Conservation (phyloP, 2,329 filamentous ascomycete genomes). For the Aspergillus fumigatus region DNA sequence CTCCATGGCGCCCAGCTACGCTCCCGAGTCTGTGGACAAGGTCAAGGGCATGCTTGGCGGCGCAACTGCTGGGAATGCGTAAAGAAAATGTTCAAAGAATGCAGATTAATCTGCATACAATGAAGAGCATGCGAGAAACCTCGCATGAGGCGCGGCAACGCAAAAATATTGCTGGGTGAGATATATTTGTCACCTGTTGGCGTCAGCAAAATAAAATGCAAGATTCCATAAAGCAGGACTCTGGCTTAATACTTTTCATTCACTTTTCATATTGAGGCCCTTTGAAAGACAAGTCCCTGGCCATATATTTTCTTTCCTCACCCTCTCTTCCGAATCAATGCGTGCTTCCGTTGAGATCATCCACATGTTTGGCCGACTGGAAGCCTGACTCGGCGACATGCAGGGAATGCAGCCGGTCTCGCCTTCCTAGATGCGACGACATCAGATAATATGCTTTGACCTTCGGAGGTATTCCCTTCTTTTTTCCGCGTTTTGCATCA, state of each 20-base stretch:
- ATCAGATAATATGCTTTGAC: conserved; percentile 11
- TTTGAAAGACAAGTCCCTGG: conserved; percentile 7
- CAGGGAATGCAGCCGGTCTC: conserved; percentile 31
- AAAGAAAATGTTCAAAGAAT: conserved; percentile 26
- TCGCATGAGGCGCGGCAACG: neutral
- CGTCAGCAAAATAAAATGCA: conserved; percentile 1
- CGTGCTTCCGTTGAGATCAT: conserved; percentile 6
- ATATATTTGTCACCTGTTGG: neutral
- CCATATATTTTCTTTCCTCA: conserved; percentile 4
- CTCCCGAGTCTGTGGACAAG: conserved; percentile 30
- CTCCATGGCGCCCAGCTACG: conserved; percentile 52
- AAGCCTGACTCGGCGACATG: conserved; percentile 26
- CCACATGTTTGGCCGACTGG: conserved; percentile 6
- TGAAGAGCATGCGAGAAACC: neutral
- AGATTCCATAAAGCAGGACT: neutral
- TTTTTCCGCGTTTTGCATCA: neutral
- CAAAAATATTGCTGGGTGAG: neutral
- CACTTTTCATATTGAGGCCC: neutral
- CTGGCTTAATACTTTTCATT: conserved; percentile 3
- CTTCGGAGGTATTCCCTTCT: conserved; percentile 6
- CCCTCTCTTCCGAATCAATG: conserved; percentile 7
- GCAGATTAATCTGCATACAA: neutral
- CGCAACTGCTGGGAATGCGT: conserved; percentile 29
- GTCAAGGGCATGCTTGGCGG: conserved; percentile 36
- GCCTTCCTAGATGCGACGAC: conserved; percentile 6